Evolutionary conservation across 192 early-diverging fungal species (phyloP).

Genomic region (Coemansia sp.): DNA sequence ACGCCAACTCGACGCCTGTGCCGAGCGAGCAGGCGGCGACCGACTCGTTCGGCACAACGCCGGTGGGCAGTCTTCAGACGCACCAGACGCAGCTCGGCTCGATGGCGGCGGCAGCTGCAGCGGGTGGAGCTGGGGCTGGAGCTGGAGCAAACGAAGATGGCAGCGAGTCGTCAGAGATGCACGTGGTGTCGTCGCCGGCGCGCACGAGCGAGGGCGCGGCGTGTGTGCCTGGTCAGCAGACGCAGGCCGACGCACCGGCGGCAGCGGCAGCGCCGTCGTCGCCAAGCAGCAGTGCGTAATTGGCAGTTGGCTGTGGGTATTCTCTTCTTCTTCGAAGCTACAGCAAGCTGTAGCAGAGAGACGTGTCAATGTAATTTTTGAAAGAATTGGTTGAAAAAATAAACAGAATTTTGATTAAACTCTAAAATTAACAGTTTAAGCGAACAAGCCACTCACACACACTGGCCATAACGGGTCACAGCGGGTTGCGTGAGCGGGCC

Average conservation of each 20-base stretch:
- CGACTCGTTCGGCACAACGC: slow-evolving; percentile 52
- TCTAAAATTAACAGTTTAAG: no score
- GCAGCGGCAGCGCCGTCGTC: not conserved
- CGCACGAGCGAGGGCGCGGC: not conserved
- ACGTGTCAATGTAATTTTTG: no score
- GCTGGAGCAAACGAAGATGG: not conserved
- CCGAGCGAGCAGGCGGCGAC: slow-evolving; percentile 36
- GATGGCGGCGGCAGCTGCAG: not conserved
- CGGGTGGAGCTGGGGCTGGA: not conserved
- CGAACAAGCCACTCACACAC: no score
- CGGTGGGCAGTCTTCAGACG: slow-evolving; percentile 40
- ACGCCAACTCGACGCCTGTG: slow-evolving; percentile 47
- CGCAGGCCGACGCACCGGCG: not conserved
- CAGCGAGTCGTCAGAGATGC: slow-evolving; percentile 10
- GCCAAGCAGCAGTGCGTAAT: not conserved
- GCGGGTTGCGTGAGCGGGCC: no score
- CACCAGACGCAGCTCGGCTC: slow-evolving; percentile 24
- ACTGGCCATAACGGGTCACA: no score
- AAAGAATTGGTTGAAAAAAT: no score
- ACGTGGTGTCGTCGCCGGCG: slow-evolving; percentile 1
- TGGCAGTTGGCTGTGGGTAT: no score
- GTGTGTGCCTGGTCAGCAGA: not conserved
- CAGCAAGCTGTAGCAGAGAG: no score
- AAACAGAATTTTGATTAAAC: no score
- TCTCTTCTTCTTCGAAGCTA: no score